Evolutionary conservation across 352 stramenopile genomes (phyloP).

Genomic region (Pythium monospermum): DNA sequence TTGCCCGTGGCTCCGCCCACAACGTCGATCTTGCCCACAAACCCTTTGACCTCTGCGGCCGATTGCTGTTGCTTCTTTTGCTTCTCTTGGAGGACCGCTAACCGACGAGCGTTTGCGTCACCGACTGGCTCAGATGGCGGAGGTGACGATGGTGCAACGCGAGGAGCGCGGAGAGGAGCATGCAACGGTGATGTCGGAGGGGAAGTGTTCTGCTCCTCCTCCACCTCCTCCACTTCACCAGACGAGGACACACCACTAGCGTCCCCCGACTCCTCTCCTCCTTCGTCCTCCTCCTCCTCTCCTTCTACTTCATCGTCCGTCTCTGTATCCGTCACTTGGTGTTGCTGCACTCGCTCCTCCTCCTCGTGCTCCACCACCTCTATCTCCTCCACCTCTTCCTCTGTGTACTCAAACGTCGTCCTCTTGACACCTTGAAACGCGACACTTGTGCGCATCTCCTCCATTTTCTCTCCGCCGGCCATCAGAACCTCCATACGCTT

Average conservation of each 20-base stretch:
- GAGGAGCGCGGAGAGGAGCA: not conserved
- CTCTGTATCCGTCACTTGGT: conserved; percentile 7
- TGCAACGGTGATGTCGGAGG: not conserved
- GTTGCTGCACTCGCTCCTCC: conserved; percentile 2
- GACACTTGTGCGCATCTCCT: conserved; percentile 20
- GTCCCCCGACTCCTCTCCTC: not conserved
- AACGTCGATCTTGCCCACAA: conserved; percentile 26
- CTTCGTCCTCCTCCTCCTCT: conserved; percentile 1
- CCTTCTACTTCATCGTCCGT: not conserved
- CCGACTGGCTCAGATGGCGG: conserved; percentile 15
- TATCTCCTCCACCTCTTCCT: not conserved
- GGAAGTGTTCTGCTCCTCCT: not conserved
- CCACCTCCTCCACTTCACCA: not conserved
- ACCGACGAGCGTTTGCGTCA: conserved; percentile 33
- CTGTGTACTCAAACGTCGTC: not conserved
- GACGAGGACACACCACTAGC: not conserved
- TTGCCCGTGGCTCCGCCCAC: conserved; percentile 31
- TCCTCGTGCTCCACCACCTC: not conserved
- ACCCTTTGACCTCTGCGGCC: conserved; percentile 25
- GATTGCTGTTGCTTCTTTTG: conserved; percentile 26
- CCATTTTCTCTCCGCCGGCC: not conserved
- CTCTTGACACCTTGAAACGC: conserved; percentile 23
- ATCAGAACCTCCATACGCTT: too few relatives aligned
- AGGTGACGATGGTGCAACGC: too few relatives aligned
- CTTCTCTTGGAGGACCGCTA: conserved; percentile 54